These are phyloP conservation scores for Ceratocystis colombiana DNA, from an alignment of 2,329 filamentous ascomycete species.

Conservation along the genomic window DNA sequence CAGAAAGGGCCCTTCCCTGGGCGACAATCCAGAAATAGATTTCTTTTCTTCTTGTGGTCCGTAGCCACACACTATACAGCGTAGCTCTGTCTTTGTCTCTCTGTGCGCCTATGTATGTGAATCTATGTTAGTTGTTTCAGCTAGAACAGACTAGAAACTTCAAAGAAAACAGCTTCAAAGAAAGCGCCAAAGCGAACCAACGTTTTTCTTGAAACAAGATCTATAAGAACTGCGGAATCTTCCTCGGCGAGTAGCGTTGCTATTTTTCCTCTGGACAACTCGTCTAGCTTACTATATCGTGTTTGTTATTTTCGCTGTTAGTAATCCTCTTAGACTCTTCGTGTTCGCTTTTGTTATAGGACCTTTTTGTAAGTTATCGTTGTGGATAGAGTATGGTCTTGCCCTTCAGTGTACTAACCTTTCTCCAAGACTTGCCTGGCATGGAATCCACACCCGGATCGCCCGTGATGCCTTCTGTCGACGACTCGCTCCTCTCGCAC, in stretches of 20 bases:
- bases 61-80: background rate
- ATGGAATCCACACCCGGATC: background rate
- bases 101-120: background rate
- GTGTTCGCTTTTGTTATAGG: background rate
- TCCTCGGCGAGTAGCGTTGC: background rate
- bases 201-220: background rate
- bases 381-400: no score
- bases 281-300: background rate
- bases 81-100: background rate
- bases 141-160: background rate
- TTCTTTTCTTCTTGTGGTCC: background rate
- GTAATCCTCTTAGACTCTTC: background rate
- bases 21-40: constrained; percentile 7
- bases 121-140: background rate
- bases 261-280: background rate
- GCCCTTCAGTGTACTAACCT: no score
- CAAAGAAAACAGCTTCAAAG: constrained; percentile 9
- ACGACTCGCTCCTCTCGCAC: background rate
- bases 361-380: background rate
- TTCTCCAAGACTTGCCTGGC: no score
- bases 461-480: background rate
- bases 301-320: background rate
- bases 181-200: background rate
- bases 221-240: background rate
- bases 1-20: background rate